Evolutionary conservation across 2,329 filamentous ascomycete genomes (phyloP).

Genomic region (Apiospora marii): DNA sequence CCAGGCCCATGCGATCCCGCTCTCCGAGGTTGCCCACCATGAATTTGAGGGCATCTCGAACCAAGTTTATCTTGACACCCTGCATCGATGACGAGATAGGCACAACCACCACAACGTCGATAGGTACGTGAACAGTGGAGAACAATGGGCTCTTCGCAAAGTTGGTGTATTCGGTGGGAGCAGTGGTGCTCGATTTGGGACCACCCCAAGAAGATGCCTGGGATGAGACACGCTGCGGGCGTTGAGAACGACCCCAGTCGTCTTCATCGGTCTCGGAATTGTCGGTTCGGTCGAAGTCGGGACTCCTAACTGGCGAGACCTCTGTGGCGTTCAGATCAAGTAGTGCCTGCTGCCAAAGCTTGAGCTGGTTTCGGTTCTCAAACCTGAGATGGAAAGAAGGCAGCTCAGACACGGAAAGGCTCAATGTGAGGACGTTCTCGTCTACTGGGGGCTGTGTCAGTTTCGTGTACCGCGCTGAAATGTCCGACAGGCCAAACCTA

Average conservation of each 20-base stretch:
- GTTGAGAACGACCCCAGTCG: constrained; percentile 73
- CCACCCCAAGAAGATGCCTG: constrained; percentile 83
- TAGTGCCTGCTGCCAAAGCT: constrained; percentile 86
- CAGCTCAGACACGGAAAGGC: constrained; percentile 88
- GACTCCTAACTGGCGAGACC: constrained; percentile 67
- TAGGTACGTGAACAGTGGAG: constrained; percentile 80
- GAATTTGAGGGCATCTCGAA: constrained; percentile 91
- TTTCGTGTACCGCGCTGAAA: constrained; percentile 35
- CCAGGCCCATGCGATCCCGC: constrained; percentile 93
- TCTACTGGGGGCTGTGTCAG: constrained; percentile 59
- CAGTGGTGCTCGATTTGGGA: constrained; percentile 83
- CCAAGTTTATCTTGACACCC: constrained; percentile 95
- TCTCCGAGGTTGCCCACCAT: constrained; percentile 90
- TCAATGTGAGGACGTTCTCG: constrained; percentile 86
- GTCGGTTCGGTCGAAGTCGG: constrained; percentile 79
- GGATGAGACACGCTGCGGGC: constrained; percentile 78
- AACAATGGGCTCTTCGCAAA: constrained; percentile 61
- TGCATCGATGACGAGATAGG: constrained; percentile 99
- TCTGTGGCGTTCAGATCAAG: constrained; percentile 82
- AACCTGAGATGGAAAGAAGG: constrained; percentile 95
- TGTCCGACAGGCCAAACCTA: constrained; percentile 28
- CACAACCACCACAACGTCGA: constrained; percentile 96
- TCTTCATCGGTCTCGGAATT: constrained; percentile 88
- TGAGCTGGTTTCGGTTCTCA: constrained; percentile 80
- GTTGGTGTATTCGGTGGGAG: constrained; percentile 90